phyloP scores from a whole-genome alignment of 2,329 filamentous ascomycete species.

The Xylaria sp. region DNA sequence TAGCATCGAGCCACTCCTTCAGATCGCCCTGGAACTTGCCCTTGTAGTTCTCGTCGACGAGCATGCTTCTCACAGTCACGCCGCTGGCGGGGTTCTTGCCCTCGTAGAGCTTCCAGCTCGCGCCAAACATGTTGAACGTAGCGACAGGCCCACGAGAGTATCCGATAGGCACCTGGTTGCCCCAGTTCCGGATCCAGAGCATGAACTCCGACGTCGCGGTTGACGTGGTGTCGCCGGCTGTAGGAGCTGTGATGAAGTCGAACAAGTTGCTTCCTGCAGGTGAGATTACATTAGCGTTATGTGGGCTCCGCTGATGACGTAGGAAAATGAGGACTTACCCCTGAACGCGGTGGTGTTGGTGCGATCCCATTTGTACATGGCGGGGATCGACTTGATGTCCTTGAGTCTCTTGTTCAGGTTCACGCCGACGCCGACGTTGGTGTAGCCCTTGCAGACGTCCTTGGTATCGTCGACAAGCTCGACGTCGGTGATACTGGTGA shows the following conservation, averaged over 20 bases:
- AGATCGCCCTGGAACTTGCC: conserved; percentile 40
- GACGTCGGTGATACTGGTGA: conserved; percentile 30
- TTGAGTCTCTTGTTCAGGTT: conserved; percentile 32
- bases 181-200: conserved; percentile 42
- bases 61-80: conserved; percentile 39
- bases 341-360: conserved; percentile 33
- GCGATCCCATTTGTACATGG: conserved; percentile 34
- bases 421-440: conserved; percentile 33
- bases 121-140: conserved; percentile 38
- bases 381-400: conserved; percentile 36
- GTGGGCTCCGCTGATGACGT: background rate
- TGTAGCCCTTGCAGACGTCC: conserved; percentile 37
- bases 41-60: conserved; percentile 35
- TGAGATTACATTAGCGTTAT: conserved; percentile 7
- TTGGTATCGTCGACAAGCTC: conserved; percentile 28
- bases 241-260: conserved; percentile 41
- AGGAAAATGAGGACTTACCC: conserved; percentile 27
- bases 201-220: conserved; percentile 40
- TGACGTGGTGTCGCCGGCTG: conserved; percentile 28
- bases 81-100: conserved; percentile 40
- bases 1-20: conserved; percentile 39
- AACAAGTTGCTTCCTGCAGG: conserved; percentile 39
- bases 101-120: conserved; percentile 40
- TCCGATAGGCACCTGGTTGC: conserved; percentile 40
- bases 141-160: conserved; percentile 38